Base-by-base conservation (phyloP, 2,329 filamentous ascomycete genomes). In the Parascedosporium putredinis region DNA sequence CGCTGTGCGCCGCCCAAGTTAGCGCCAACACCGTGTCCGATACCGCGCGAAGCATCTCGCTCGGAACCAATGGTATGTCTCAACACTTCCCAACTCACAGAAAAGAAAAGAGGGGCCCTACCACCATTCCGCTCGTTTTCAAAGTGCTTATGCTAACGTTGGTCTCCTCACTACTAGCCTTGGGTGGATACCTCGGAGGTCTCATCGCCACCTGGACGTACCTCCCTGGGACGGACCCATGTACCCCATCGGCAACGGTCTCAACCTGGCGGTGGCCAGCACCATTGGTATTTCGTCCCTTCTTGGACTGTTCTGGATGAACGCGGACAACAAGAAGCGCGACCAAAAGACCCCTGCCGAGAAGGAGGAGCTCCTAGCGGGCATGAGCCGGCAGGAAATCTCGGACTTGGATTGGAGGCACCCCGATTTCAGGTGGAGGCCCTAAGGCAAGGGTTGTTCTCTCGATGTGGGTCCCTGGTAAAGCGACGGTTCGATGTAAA, bases 11-110 rank as follows among this genome's bases (percentile, higher is more conserved):
- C 52, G 79, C 79, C 0, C 75, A 83, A 52, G 75, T 74, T 5
- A 76, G 78, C 0, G 79, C 79, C 5, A 84, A 84, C 55, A 79
- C 84, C 0, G 73, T 84, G 1, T 78, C 76, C 0, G 81, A 84
- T 53, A 83, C 81, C 0, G 78, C 81, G 0, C 70, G 79, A 20
- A 75, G 74, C 2, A 72, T 75, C 3, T 78, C 78, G 12, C 83
- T 83, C 53, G 79, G 75, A 14, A 74, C 71, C 0, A 73, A 72
- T 36, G 77, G 49, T 50, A 40, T 27, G 43, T 9, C 18, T 4
- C 18, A 46, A n/a, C n/a, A n/a, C n/a, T n/a, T 22, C 27, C 42
- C 33, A 18, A 29, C 12, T 40, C n/a, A 14, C 20, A 18, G 18
- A 8, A 2, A 4, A n/a, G n/a, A n/a, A n/a, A n/a, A n/a, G n/a